Base-by-base conservation (phyloP, 495 filamentous ascomycete species). In the Annulohypoxylon moriforme region DNA sequence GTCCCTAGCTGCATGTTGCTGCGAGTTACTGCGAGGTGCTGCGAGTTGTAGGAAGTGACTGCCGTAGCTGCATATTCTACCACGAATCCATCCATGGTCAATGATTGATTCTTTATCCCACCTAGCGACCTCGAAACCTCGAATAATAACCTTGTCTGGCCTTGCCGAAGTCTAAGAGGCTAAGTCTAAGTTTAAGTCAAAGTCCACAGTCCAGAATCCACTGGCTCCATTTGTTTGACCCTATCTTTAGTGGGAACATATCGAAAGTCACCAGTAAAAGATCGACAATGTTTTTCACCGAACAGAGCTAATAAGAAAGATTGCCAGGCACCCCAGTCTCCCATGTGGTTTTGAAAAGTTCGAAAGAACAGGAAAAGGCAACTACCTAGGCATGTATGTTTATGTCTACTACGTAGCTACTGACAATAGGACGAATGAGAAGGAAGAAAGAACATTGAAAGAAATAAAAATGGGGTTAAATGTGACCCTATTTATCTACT, bases 401-500 rank as follows among this genome's bases (percentile, higher is more conserved):
- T 40, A 14, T 31, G 49, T 53, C 49, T 31, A 31, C 38, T 42
- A 16, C 3, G 33, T 5, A 36, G n/a, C n/a, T 38, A 38, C 38
- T 2, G n/a, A 14, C 5, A 18, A 20, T 44, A 3, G 16, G 40
- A 44, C 50, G 44, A 52, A 60, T 55, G 34, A 49, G 47, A 36
- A 9, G 3, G 33, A 24, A 13, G 31, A 67, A 29, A 18, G 42
- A 50, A 56, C n/a, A 44, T 20, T 40, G 55, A 46, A 42, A 31
- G 40, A 25, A 24, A 33, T 29, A 53, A 40, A 36, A 55, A 64
- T 31, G 62, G 62, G 44, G 44, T 42, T 34, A n/a, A 38, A 67
- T 67, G 56, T 60, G 25, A 67, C 64, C 64, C 22, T 38, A 67
- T 67, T 29, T 33, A n/a, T 42, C 38, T 24, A 16, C 3, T 44